These are phyloP conservation scores for Malassezia equina DNA, from an alignment of 1,284 basidiomycete genomes.

Conservation along the genomic window DNA sequence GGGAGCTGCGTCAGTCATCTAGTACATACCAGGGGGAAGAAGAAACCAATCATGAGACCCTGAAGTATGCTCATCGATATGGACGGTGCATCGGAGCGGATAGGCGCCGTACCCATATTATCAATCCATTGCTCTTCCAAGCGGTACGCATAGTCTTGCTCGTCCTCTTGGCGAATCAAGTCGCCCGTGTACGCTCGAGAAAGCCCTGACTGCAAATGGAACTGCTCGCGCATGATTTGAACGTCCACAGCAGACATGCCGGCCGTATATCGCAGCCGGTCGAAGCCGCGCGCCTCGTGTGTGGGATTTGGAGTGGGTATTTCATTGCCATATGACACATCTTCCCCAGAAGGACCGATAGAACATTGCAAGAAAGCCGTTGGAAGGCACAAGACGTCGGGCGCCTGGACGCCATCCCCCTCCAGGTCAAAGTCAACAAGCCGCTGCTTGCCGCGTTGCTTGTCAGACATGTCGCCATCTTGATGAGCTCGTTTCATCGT, in stretches of 20 bases:
- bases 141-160: conserved; percentile 17
- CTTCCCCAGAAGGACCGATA: background rate
- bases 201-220: conserved; percentile 10
- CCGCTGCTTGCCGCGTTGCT: conserved; percentile 12
- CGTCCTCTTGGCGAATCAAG: conserved; percentile 14
- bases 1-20: conserved; percentile 6
- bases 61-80: background rate
- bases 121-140: conserved; percentile 26
- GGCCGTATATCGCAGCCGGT: conserved; percentile 18
- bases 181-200: conserved; percentile 13
- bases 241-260: conserved; percentile 19
- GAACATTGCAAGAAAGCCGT: conserved; percentile 15
- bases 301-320: background rate
- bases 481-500: background rate
- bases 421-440: background rate
- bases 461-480: background rate
- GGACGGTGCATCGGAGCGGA: background rate
- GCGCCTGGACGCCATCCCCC: background rate
- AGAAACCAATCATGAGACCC: conserved; percentile 20
- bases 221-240: conserved; percentile 21
- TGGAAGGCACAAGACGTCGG: conserved; percentile 7
- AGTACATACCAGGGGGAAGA: conserved; percentile 13
- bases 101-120: conserved; percentile 12
- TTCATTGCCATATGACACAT: background rate
- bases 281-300: conserved; percentile 19